These are phyloP conservation scores for Skeletonema costatum DNA, from an alignment of 108 stramenopile genomes.

Conservation along the genomic window DNA sequence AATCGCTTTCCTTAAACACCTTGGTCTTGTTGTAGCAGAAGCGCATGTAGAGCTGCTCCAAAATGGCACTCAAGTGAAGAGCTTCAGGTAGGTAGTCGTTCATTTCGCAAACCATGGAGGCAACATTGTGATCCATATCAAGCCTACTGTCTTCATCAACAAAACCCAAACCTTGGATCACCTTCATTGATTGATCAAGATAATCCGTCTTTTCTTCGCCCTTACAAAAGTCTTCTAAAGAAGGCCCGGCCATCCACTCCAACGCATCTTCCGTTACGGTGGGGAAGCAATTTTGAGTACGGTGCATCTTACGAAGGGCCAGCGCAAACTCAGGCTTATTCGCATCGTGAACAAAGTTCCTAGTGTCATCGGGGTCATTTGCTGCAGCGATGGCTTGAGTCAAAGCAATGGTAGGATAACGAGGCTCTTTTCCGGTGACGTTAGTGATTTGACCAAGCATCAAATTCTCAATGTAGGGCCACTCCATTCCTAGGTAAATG, in stretches of 20 bases:
- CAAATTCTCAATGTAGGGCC: conserved; percentile 96
- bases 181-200: conserved; percentile 64
- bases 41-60: conserved; percentile 78
- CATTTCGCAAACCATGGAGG: conserved; percentile 89
- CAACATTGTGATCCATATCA: conserved; percentile 88
- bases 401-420: conserved; percentile 93
- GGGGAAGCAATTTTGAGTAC: conserved; percentile 77
- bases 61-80: conserved; percentile 71
- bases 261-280: conserved; percentile 81
- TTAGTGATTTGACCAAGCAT: conserved; percentile 97
- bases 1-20: conserved; percentile 79
- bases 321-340: conserved; percentile 64
- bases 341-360: conserved; percentile 72
- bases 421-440: conserved; percentile 95
- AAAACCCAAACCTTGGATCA: conserved; percentile 79
- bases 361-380: conserved; percentile 80
- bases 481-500: conserved; percentile 96
- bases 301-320: conserved; percentile 75
- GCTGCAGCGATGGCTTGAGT: conserved; percentile 88
- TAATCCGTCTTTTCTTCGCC: conserved; percentile 66
- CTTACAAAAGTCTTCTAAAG: conserved; percentile 85
- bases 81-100: conserved; percentile 80
- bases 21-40: conserved; percentile 91
- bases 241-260: conserved; percentile 80
- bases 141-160: conserved; percentile 71